Conservation (phyloP, 208 protist species). For the Angomonas ambiguus region DNA sequence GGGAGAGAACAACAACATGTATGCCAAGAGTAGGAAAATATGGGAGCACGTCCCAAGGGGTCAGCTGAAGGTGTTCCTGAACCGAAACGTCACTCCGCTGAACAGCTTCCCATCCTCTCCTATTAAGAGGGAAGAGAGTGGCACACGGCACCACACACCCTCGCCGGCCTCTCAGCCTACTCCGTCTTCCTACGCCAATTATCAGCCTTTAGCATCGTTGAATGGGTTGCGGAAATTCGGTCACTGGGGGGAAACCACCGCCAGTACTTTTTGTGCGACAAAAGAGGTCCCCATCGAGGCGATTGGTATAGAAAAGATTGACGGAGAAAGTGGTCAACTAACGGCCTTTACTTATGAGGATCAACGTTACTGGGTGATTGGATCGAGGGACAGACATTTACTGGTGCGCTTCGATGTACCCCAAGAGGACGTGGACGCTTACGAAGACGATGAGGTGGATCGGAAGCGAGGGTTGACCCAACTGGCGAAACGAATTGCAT, state of each 20-base stretch:
- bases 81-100: neutral
- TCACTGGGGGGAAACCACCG: slow-evolving; percentile 45
- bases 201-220: slow-evolving; percentile 26
- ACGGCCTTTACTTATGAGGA: slow-evolving; percentile 37
- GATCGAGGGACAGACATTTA: slow-evolving; percentile 44
- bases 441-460: slow-evolving; percentile 11
- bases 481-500: slow-evolving; percentile 41
- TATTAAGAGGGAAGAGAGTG: neutral
- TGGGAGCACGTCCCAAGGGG: slow-evolving; percentile 80
- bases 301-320: slow-evolving; percentile 55
- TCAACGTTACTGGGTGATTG: slow-evolving; percentile 71
- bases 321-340: slow-evolving; percentile 66
- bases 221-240: slow-evolving; percentile 70
- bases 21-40: slow-evolving; percentile 57
- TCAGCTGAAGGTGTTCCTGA: slow-evolving; percentile 55
- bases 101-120: slow-evolving; percentile 4
- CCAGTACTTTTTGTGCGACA: slow-evolving; percentile 19
- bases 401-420: slow-evolving; percentile 62
- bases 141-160: neutral
- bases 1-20: slow-evolving; percentile 62
- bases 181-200: slow-evolving; percentile 5
- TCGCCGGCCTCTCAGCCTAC: neutral
- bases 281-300: slow-evolving; percentile 30
- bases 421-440: slow-evolving; percentile 52
- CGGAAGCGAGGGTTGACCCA: slow-evolving; percentile 5